Conservation (phyloP, 2,329 filamentous ascomycete genomes). For the Aureobasidium sp. region DNA sequence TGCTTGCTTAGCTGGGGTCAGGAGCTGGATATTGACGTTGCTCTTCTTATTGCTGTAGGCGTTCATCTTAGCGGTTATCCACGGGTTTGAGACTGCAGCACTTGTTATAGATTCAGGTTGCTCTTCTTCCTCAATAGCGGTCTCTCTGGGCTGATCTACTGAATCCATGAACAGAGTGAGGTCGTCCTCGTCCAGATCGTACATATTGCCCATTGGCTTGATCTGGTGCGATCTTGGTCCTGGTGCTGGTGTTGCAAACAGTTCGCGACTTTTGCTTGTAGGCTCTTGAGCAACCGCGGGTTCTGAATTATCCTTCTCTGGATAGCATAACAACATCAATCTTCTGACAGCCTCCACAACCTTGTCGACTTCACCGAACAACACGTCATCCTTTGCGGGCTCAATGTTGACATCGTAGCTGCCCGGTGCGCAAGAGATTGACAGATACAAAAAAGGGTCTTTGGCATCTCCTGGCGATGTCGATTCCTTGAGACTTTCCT, state of each 20-base stretch:
- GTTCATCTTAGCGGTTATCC: constrained; percentile 56
- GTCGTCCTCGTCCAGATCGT: constrained; percentile 40
- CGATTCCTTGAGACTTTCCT: constrained; percentile 47
- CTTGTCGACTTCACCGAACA: constrained; percentile 65
- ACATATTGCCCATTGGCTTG: constrained; percentile 34
- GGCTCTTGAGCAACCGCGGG: neutral
- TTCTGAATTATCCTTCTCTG: constrained; percentile 10
- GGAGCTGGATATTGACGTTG: constrained; percentile 15
- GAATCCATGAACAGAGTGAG: constrained; percentile 25
- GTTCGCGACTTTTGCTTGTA: constrained; percentile 19
- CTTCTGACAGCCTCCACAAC: constrained; percentile 50
- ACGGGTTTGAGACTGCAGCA: constrained; percentile 50
- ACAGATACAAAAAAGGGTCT: constrained; percentile 69
- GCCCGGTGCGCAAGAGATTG: constrained; percentile 66
- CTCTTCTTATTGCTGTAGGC: constrained; percentile 29
- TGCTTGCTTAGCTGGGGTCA: constrained; percentile 16
- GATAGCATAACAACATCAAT: constrained; percentile 49
- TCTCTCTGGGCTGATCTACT: constrained; percentile 18
- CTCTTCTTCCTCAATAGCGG: constrained; percentile 34
- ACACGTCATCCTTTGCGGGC: constrained; percentile 74
- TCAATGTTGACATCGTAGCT: constrained; percentile 80
- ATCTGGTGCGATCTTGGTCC: neutral
- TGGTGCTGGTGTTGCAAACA: neutral
- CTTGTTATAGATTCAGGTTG: constrained; percentile 34
- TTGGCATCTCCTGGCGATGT: constrained; percentile 37